Evolutionary conservation across 805 yeast genomes (phyloP), one percentile per base, ranked within the genome.

Genomic region (Cyberlindnera mrakii): DNA sequence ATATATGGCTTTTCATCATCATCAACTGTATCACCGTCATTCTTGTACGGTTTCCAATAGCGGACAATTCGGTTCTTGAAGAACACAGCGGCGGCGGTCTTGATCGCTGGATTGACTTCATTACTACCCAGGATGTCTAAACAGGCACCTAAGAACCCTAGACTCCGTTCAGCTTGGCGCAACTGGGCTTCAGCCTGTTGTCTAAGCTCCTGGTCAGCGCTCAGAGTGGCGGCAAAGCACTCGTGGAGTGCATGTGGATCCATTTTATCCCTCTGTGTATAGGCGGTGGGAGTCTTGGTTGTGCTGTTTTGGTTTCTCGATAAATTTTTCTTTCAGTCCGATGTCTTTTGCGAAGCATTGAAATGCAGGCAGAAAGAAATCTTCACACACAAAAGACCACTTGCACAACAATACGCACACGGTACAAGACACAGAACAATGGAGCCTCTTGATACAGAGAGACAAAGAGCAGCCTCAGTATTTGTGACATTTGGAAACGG

Each of bases 71-170:
- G 72, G 62, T 91, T 90, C 60, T 91, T 91, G 62, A 88, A 77
- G 62, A 78, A 87, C 5, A 91, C 80, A 0, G 93, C 89, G 2
- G 95, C 83, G 11, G 95, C 85, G 39, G 78, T 67, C 52, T 80
- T 75, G 39, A 84, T 71, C 19, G 70, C 75, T 2, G 64, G 62
- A 6, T 77, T 67, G 14, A 74, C 78, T 15, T 72, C 76, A 6
- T 64, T 64, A 17, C 77, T 74, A 15, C 74, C 59, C 16, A 88
- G 71, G 40, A 89, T 82, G 57, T 86, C 91, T 37, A 91, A 66
- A 61, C 96, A 85, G 2, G 91, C 90, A 5, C 84, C 84, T 33
- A 87, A 65, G 57, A 90, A 90, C 5, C 95, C 96, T 1, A 85
- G 78, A 3, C 72, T 61, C 25, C 58, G 54, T 39, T 82, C 77